A percentile compares a stretch with the other conserved stretches of the same genome.
phyloP scores from a whole-genome alignment of 2,329 filamentous ascomycete species.

The Myriosclerotinia scirpicola region DNA sequence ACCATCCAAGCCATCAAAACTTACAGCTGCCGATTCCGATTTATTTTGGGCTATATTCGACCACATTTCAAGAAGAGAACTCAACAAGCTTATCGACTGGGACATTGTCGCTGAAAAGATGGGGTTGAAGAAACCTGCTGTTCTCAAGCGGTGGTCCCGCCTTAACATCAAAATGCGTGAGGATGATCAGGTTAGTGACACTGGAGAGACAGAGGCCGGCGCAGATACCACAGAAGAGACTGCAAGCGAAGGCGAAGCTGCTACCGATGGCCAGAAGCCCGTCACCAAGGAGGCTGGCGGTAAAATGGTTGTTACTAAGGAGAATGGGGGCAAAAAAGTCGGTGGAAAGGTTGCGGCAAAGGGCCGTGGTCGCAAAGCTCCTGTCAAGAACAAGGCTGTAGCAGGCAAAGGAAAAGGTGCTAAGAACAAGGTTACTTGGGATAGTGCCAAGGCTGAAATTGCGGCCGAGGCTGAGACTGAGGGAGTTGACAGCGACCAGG shows the following conservation, averaged over 20 bases:
- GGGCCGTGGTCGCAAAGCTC: background rate
- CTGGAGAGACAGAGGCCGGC: background rate
- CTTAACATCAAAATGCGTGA: background rate
- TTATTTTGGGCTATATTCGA: background rate
- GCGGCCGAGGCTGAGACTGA: background rate
- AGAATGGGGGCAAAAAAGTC: no score
- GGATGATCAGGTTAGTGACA: background rate
- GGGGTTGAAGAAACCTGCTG: background rate
- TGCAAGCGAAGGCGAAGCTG: background rate
- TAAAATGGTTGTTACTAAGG: no score
- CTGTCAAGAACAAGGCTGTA: background rate
- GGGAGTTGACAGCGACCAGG: constrained; percentile 38
- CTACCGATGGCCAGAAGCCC: background rate
- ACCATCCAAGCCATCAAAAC: background rate
- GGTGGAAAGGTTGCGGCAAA: background rate
- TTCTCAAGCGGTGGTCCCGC: background rate
- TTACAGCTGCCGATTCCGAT: background rate
- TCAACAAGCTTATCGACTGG: background rate
- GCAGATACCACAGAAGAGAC: background rate
- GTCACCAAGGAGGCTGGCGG: background rate
- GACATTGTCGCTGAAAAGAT: background rate
- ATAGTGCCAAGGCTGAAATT: background rate
- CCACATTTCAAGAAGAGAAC: background rate
- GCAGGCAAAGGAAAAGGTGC: background rate
- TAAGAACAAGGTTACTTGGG: background rate